Evolutionary conservation across 2,329 filamentous ascomycete species (phyloP), one percentile per base, ranked within the genome.

Genomic region (Hymenoscyphus salicellus): DNA sequence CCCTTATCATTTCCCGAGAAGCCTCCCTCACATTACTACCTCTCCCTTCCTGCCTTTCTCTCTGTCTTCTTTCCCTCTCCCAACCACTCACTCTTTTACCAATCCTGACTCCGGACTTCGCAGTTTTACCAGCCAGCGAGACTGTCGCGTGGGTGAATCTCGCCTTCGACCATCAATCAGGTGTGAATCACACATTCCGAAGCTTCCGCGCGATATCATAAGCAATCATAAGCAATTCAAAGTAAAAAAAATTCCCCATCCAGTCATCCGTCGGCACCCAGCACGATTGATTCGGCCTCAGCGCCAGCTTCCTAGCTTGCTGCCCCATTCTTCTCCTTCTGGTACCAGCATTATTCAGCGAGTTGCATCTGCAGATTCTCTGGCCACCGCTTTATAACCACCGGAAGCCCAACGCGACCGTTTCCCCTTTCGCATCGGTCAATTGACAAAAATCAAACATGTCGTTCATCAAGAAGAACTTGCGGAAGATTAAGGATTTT

Each of bases 381-480:
- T 52, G 58, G n/a, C 26, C 23, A 20, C 16, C 33, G 20, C 26
- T 52, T 62, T 62, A 58, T 46, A 58, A 58, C 17, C 11, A 26
- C 46, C 55, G 4, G n/a, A 14, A 23, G 17, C 38, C 58, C 38
- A 28, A n/a, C 58, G n/a, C 7, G 26, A 7, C 20, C 38, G 26
- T 28, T 46, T n/a, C 5, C 17, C 17, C 16, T 59, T 6, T 7
- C 26, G 43, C 8, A 33, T 20, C 32, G 10, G 2, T 3, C 43
- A 32, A 32, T 32, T 36, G 7, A 20, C n/a, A 16, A 33, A 41
- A 2, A 56, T 26, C 38, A 61, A 70, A 62, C 17, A 74, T 74
- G 73, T 72, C 70, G 38, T 71, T 73, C 64, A 46, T 74, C 57
- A 73, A 71, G 69, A 74, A 73, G 55, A 69, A 67, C 10, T 68